These are phyloP conservation scores for Aureobasidium namibiae DNA, from an alignment of 2,329 filamentous ascomycete species.

Conservation along the genomic window DNA sequence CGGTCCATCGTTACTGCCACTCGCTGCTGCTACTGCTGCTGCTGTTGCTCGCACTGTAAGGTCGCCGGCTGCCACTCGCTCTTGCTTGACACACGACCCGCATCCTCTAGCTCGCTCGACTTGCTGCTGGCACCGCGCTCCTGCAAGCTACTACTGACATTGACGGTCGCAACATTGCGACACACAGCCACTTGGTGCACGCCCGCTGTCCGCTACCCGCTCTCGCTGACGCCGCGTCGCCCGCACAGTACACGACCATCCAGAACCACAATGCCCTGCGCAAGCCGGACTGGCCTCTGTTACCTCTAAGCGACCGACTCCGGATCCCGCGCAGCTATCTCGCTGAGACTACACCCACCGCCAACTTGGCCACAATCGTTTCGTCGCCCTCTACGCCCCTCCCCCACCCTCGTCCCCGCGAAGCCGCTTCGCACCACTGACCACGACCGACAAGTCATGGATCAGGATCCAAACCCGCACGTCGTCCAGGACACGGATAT, in stretches of 20 bases:
- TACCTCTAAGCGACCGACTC: not conserved
- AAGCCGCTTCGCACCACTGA: not conserved
- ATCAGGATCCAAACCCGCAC: slow-evolving; percentile 14
- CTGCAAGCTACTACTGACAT: not conserved
- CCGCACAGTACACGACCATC: not conserved
- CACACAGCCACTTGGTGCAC: slow-evolving; percentile 3
- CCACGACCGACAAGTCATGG: slow-evolving; percentile 6
- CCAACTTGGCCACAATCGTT: not conserved
- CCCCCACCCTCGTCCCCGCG: slow-evolving; percentile 8
- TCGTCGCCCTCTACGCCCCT: slow-evolving; percentile 5
- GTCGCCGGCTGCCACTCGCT: not conserved
- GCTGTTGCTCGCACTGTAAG: not conserved
- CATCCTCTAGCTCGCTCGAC: not conserved
- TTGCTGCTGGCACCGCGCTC: not conserved
- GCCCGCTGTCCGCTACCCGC: not conserved
- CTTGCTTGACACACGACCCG: not conserved
- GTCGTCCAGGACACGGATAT: slow-evolving; percentile 18
- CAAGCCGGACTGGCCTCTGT: not conserved
- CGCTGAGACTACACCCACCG: not conserved
- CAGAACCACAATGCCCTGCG: slow-evolving; percentile 4
- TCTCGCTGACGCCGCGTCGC: not conserved
- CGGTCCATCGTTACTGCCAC: not conserved
- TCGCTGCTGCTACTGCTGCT: not conserved
- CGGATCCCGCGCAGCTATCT: not conserved
- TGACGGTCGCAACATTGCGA: not conserved